Conservation (phyloP, 2,329 filamentous ascomycete species). For the Talaromyces sp. region DNA sequence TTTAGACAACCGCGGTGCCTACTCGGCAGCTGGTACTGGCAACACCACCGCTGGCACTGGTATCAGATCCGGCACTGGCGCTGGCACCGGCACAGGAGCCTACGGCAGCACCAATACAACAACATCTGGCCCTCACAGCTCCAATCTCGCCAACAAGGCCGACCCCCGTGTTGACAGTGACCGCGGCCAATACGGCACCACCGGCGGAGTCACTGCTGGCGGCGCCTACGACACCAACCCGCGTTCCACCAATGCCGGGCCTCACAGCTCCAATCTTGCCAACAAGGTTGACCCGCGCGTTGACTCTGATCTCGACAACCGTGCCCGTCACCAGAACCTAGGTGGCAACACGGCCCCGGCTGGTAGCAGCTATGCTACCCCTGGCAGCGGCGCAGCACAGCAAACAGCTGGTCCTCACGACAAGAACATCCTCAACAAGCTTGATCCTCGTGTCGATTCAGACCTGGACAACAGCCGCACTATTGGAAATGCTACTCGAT, state of each 20-base stretch:
- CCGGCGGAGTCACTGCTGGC: constrained; percentile 9
- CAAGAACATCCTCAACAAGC: constrained; percentile 44
- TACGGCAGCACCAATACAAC: constrained; percentile 18
- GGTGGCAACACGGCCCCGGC: constrained; percentile 7
- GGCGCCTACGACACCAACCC: constrained; percentile 12
- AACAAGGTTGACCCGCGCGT: constrained; percentile 36
- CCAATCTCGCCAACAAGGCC: constrained; percentile 35
- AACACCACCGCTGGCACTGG: not conserved
- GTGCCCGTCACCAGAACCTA: constrained; percentile 13
- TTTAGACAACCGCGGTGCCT: constrained; percentile 12
- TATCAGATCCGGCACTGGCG: not conserved
- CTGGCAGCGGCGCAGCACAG: constrained; percentile 13
- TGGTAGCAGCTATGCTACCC: constrained; percentile 16
- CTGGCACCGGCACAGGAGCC: constrained; percentile 16
- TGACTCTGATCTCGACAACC: constrained; percentile 32
- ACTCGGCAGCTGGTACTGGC: constrained; percentile 1
- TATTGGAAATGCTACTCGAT: constrained; percentile 10
- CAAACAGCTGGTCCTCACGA: constrained; percentile 38
- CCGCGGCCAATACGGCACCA: constrained; percentile 9
- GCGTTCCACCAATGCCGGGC: constrained; percentile 32
- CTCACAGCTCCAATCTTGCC: constrained; percentile 30
- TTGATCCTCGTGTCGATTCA: constrained; percentile 52
- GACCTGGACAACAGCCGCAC: constrained; percentile 36
- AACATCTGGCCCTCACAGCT: constrained; percentile 31
- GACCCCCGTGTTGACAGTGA: constrained; percentile 32